A percentile compares a stretch with the other conserved stretches of the same genome.
phyloP scores from a whole-genome alignment of 768 basidiomycete species.

The Termitomyces sp. region DNA sequence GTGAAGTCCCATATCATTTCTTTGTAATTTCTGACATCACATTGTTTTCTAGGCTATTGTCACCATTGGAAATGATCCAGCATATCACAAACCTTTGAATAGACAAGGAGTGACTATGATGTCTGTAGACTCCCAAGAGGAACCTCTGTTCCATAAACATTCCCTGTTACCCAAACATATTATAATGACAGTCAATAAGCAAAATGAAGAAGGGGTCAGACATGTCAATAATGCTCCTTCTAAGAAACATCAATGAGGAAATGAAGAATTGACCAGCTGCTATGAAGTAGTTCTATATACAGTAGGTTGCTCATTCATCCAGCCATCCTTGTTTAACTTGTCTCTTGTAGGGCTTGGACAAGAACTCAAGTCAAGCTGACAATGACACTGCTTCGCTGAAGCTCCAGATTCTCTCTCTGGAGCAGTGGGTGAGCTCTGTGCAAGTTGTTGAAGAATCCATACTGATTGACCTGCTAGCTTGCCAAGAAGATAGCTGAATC shows the following conservation, averaged over 20 bases:
- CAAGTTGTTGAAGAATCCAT: not conserved
- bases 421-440: not conserved
- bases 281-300: not conserved
- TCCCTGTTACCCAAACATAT: too few relatives aligned
- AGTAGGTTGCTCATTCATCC: not conserved
- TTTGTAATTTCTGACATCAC: not conserved
- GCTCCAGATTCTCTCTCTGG: not conserved
- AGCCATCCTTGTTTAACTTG: conserved; percentile 1
- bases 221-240: not conserved
- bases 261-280: not conserved
- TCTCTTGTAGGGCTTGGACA: not conserved
- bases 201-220: not conserved
- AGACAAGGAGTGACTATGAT: too few relatives aligned
- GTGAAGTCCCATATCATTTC: not conserved
- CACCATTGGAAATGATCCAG: too few relatives aligned
- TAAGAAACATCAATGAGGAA: not conserved
- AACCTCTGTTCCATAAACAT: too few relatives aligned
- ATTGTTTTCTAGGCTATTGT: not conserved
- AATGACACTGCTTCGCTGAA: not conserved
- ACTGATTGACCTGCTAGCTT: not conserved
- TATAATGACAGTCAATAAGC: too few relatives aligned
- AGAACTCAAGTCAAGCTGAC: not conserved
- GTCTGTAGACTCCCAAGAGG: too few relatives aligned
- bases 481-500: not conserved
- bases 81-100: too few relatives aligned